Base-by-base conservation (phyloP, 345 rosid species). In the Acer yangbiense region DNA sequence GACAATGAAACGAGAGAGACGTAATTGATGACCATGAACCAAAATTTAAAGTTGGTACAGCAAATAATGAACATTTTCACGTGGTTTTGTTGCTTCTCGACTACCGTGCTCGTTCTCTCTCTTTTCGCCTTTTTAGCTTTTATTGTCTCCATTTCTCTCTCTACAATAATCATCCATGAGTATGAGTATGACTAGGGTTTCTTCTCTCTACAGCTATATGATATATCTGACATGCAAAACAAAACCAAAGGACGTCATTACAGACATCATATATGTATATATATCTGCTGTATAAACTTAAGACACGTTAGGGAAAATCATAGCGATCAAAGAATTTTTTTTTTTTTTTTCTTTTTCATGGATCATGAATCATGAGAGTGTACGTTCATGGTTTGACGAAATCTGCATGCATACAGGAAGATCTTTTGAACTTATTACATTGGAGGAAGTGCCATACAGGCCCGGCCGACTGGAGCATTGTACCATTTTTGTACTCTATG, bases 51-150 rank as follows among this genome's bases (percentile, higher is more conserved):
- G 41, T 14, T 46, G 50, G 25, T 52, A 29, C 71, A 61, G 78
- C 46, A 69, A 21, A 69, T 61, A 23, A 23, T 74, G 74, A n/a
- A 35, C 32, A 23, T 35, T 79, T 79, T 79, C 82, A 74, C 75
- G 82, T 79, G 78, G 65, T 68, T 74, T 68, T 79, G 78, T 74
- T 79, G 27, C 9, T 23, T 29, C 65, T 62, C 61, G 60, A 62
- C 5, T 46, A 6, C 17, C n/a, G 52, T 10, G 65, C 32, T 57
- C 64, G 1, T 52, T 6, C 23, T 57, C 13, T 32, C 48, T 71
- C 13, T 71, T 13, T 35, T 12, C 11, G 0, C n/a, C 68, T 29
- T 29, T 29, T 29, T 1, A 3, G 35, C 41, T 64, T 27, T 64
- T 4, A 12, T 23, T 11, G 7, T 64, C 41, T 29, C 18, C 5